Conservation (phyloP, 768 basidiomycete species). For the Clavaria fumosa region DNA sequence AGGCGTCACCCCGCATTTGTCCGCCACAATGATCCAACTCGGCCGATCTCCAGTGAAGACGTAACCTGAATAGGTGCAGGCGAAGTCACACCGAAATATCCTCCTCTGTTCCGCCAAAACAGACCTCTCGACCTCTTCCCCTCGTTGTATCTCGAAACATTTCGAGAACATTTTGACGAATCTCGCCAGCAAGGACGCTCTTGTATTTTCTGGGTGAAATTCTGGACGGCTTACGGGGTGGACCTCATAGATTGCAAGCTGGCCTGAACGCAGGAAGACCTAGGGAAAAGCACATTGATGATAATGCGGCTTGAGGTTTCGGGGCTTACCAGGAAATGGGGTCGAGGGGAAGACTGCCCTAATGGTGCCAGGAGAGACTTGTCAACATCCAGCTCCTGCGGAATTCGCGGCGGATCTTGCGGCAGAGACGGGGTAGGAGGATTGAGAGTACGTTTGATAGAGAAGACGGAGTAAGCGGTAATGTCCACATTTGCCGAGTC, state of each 20-base stretch:
- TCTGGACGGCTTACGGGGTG: conserved; percentile 29
- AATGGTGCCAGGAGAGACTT: conserved; percentile 59
- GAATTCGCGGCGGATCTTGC: conserved; percentile 57
- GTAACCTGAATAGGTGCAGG: conserved; percentile 54
- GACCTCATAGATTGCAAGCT: conserved; percentile 70
- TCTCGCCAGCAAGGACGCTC: conserved; percentile 38
- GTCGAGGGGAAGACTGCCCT: conserved; percentile 48
- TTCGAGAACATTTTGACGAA: conserved; percentile 48
- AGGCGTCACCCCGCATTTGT: conserved; percentile 50
- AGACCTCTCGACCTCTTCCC: conserved; percentile 48
- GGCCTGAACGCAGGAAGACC: conserved; percentile 72
- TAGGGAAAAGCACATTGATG: too few species aligned
- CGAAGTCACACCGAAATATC: conserved; percentile 45
- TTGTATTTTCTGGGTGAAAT: conserved; percentile 21
- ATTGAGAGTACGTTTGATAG: conserved; percentile 48
- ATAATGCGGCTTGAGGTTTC: too few species aligned
- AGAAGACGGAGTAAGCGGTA: conserved; percentile 73
- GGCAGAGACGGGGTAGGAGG: conserved; percentile 43
- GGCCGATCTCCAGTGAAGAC: conserved; percentile 89
- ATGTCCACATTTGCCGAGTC: conserved; percentile 66
- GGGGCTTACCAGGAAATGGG: conserved; percentile 63
- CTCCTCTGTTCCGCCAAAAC: conserved; percentile 56
- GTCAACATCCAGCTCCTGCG: conserved; percentile 64
- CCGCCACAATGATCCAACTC: conserved; percentile 71
- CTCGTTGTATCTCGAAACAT: conserved; percentile 56